Conservation (phyloP, 176 grass and related monocot genomes). For the Aechmea fasciata region DNA sequence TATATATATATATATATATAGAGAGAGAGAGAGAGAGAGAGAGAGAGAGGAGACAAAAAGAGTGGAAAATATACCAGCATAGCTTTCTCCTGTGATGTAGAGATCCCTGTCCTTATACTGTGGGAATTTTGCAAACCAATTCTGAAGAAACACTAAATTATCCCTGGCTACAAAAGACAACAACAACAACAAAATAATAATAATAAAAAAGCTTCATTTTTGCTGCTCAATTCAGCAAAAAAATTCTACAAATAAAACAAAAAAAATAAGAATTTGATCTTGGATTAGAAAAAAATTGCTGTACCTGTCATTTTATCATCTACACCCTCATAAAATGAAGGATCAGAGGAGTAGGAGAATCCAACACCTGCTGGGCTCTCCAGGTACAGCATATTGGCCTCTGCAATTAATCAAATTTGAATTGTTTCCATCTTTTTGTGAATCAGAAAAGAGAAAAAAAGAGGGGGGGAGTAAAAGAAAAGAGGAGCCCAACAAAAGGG, state of each 20-base stretch:
- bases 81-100: slow-evolving; percentile 95
- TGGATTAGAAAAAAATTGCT: not conserved
- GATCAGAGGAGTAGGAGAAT: slow-evolving; percentile 70
- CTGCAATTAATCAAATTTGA: slow-evolving; percentile 36
- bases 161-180: slow-evolving; percentile 66
- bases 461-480: no score
- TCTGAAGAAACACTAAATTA: slow-evolving; percentile 81
- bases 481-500: slow-evolving; percentile 5
- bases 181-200: slow-evolving; percentile 8
- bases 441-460: no score
- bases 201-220: not conserved
- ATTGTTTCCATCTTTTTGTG: not conserved
- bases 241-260: not conserved
- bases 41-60: no score
- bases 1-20: not conserved
- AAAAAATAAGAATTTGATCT: slow-evolving; percentile 5
- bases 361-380: slow-evolving; percentile 87
- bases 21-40: no score
- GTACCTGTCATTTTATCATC: slow-evolving; percentile 83
- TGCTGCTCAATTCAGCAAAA: not conserved
- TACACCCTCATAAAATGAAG: slow-evolving; percentile 54
- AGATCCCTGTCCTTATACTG: slow-evolving; percentile 70
- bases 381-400: slow-evolving; percentile 85
- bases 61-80: slow-evolving; percentile 43
- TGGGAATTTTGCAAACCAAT: slow-evolving; percentile 88